Base-by-base conservation (phyloP, 1,284 basidiomycete genomes). In the Trametes pubescens region DNA sequence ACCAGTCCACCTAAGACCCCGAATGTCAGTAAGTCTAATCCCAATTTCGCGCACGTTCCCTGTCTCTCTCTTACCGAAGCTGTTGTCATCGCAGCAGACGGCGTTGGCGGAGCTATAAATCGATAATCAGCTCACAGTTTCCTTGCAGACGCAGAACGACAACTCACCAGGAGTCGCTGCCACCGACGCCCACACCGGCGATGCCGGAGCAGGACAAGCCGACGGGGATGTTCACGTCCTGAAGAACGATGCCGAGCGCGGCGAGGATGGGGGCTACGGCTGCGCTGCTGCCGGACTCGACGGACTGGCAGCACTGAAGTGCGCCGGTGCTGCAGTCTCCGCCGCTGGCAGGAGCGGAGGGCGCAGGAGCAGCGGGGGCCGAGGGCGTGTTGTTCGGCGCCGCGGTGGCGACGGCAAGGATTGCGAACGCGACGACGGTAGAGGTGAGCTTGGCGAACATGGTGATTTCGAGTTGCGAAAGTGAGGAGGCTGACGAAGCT, bases 151-250 rank as follows among this genome's bases (percentile, higher is more conserved):
- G 5, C 10, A 14, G 35, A 9, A 16, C 11, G 26, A 1, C 9
- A 22, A n/a, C 65, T 35, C 51, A 71, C 66, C 74, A 74, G n/a
- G n/a, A 16, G 40, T 40, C 46, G 11, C 69, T 62, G 38, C 68
- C 62, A 9, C 69, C 69, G 35, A 69, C 65, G 35, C 69, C 69
- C 46, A 72, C 55, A 26, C 69, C 63, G 58, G 21, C 59, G 51
- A 76, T 64, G 29, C 70, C 69, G 18, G 66, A 66, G 69, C 74
- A 76, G 9, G 64, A 69, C 16, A 76, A 35, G 26, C 61, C 74
- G 40, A 75, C 65, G 29, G 64, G 62, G 43, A 65, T 65, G 44
- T 56, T 69, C 16, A 68, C 16, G 47, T 72, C 69, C 18, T 64
- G 51, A 21, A 73, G 49, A 29, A 71, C 67, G 32, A 73, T 56